A percentile compares a stretch with the other conserved stretches of the same genome.
Conservation (phyloP, 805 yeast genomes). For the Yarrowia hollandica region DNA sequence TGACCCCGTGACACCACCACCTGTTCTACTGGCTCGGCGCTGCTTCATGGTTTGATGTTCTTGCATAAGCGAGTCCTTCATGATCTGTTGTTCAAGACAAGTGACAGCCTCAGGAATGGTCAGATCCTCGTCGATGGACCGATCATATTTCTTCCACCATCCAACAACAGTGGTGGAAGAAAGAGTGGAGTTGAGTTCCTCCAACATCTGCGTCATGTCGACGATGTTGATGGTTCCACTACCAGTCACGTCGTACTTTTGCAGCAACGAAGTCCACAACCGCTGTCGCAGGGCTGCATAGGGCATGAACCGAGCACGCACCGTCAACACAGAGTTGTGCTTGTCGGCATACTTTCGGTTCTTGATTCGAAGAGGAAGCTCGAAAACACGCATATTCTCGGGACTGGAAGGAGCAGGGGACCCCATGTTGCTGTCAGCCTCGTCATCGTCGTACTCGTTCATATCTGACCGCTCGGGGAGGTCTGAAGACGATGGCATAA, state of each 20-base stretch:
- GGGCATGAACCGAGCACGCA: slow-evolving; percentile 66
- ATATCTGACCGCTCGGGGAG: slow-evolving; percentile 14
- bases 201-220: slow-evolving; percentile 66
- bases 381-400: slow-evolving; percentile 34
- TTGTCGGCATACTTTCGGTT: slow-evolving; percentile 40
- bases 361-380: slow-evolving; percentile 44
- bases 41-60: slow-evolving; percentile 13
- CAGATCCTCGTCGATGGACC: slow-evolving; percentile 45
- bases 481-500: slow-evolving; percentile 2
- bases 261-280: slow-evolving; percentile 67
- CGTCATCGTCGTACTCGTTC: slow-evolving; percentile 12
- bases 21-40: not conserved
- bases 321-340: slow-evolving; percentile 55
- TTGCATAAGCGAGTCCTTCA: slow-evolving; percentile 34
- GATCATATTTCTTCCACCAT: slow-evolving; percentile 39
- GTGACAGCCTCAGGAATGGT: slow-evolving; percentile 56
- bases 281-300: slow-evolving; percentile 63
- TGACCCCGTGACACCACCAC: too few species aligned
- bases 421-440: not conserved
- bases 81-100: slow-evolving; percentile 50
- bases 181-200: slow-evolving; percentile 57
- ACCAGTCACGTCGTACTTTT: slow-evolving; percentile 52
- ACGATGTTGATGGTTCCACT: slow-evolving; percentile 51
- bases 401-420: not conserved
- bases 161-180: slow-evolving; percentile 38